phyloP scores from a whole-genome alignment of 2,329 filamentous ascomycete species.

The Fusarium secorum region DNA sequence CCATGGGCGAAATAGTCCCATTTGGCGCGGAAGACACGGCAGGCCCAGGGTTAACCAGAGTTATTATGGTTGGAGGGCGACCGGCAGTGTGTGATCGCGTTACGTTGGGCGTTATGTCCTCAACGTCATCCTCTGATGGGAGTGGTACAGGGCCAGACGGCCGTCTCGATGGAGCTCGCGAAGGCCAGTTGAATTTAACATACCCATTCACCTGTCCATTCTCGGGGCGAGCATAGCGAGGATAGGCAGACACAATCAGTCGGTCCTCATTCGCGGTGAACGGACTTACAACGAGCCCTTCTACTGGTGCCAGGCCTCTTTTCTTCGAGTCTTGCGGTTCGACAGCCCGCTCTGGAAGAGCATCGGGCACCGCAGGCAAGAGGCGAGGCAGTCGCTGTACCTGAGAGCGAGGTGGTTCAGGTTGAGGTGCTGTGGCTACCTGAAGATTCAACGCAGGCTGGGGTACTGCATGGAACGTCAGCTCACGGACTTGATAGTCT shows the following conservation, averaged over 20 bases:
- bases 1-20: slow-evolving; percentile 9
- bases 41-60: slow-evolving; percentile 11
- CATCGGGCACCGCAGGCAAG: slow-evolving; percentile 16
- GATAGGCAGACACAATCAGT: slow-evolving; percentile 35
- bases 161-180: slow-evolving; percentile 25
- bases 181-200: slow-evolving; percentile 51
- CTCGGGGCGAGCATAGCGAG: slow-evolving; percentile 43
- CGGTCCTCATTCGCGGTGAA: slow-evolving; percentile 45
- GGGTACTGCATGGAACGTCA: slow-evolving; percentile 43
- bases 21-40: background rate
- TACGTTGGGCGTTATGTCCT: slow-evolving; percentile 25
- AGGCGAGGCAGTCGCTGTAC: slow-evolving; percentile 25
- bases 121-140: slow-evolving; percentile 17
- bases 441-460: slow-evolving; percentile 30
- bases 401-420: slow-evolving; percentile 11
- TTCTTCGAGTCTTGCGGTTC: slow-evolving; percentile 14
- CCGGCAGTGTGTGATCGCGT: background rate
- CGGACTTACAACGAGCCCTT: slow-evolving; percentile 41
- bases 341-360: background rate
- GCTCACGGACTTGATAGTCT: slow-evolving; percentile 38
- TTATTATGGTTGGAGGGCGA: slow-evolving; percentile 13
- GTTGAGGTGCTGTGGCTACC: slow-evolving; percentile 18
- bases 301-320: slow-evolving; percentile 4
- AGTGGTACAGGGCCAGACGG: slow-evolving; percentile 11
- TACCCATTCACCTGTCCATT: slow-evolving; percentile 50